Conservation (phyloP, 2,329 filamentous ascomycete species). For the Alternaria sp. region DNA sequence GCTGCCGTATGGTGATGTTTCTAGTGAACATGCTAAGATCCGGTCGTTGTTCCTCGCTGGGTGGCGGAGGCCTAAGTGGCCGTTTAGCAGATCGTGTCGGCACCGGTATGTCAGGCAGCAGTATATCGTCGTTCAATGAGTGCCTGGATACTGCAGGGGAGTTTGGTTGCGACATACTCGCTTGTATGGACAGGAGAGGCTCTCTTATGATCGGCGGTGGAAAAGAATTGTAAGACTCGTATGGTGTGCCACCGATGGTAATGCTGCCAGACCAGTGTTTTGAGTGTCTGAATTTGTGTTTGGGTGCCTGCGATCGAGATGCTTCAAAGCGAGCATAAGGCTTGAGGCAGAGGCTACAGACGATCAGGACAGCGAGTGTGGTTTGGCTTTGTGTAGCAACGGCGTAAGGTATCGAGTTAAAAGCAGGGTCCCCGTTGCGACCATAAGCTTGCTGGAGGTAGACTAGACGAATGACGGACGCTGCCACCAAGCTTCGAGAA, state of each 20-base stretch:
- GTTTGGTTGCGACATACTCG: slow-evolving; percentile 28
- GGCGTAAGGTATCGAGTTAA: slow-evolving; percentile 32
- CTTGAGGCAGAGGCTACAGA: slow-evolving; percentile 33
- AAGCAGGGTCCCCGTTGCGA: slow-evolving; percentile 23
- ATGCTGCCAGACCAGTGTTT: slow-evolving; percentile 30
- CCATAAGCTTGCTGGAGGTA: slow-evolving; percentile 26
- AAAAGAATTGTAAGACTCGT: slow-evolving; percentile 22
- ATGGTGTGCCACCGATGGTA: slow-evolving; percentile 34
- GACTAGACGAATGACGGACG: slow-evolving; percentile 33
- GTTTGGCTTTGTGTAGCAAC: slow-evolving; percentile 36
- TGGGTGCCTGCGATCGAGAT: slow-evolving; percentile 13
- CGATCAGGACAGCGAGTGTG: slow-evolving; percentile 32
- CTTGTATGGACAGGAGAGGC: slow-evolving; percentile 27
- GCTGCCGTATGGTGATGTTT: slow-evolving; percentile 14
- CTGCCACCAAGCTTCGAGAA: slow-evolving; percentile 27
- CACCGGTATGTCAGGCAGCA: slow-evolving; percentile 24
- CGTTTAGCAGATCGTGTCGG: slow-evolving; percentile 14
- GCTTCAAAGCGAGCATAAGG: slow-evolving; percentile 21
- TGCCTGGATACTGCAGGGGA: slow-evolving; percentile 3
- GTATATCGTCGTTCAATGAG: slow-evolving; percentile 9
- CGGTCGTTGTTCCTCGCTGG: slow-evolving; percentile 30
- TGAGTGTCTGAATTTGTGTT: slow-evolving; percentile 13
- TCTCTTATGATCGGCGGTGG: slow-evolving; percentile 17
- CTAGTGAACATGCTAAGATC: slow-evolving; percentile 32
- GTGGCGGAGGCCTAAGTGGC: slow-evolving; percentile 32